Percentiles rank a stretch among this genome's conserved stretches.
Conservation (phyloP, 805 yeast species). For the Kodamaea neixiangensis region DNA sequence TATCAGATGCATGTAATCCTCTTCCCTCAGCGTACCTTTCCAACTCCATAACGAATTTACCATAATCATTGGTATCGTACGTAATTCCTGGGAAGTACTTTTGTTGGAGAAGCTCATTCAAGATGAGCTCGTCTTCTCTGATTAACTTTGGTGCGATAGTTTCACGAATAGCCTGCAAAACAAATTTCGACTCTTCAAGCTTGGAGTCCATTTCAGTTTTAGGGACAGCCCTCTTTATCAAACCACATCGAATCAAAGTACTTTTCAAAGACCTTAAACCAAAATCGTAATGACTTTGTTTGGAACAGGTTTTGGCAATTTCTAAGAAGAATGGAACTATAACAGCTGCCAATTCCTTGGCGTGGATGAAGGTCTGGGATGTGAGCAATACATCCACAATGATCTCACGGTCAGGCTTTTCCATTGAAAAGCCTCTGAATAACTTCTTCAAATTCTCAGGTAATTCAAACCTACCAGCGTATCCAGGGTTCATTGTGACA, state of each 20-base stretch:
- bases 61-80: conserved; percentile 21
- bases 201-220: conserved; percentile 1
- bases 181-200: conserved; percentile 28
- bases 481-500: conserved; percentile 89
- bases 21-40: conserved; percentile 24
- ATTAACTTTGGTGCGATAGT: conserved; percentile 70
- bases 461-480: conserved; percentile 75
- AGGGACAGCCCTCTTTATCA: conserved; percentile 30
- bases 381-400: conserved; percentile 74
- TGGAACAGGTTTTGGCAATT: conserved; percentile 43
- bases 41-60: conserved; percentile 27
- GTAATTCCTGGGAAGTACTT: conserved; percentile 29
- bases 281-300: conserved; percentile 83
- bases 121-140: conserved; percentile 48
- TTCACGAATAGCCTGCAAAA: conserved; percentile 57
- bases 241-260: conserved; percentile 61
- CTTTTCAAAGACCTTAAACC: conserved; percentile 82
- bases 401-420: conserved; percentile 62
- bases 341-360: conserved; percentile 44
- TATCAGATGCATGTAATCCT: conserved; percentile 35
- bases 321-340: conserved; percentile 57
- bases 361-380: conserved; percentile 65
- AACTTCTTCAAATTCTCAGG: conserved; percentile 85
- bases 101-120: conserved; percentile 22
- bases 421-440: conserved; percentile 76